phyloP scores from a whole-genome alignment of 768 basidiomycete genomes.

The Mycena crocata region DNA sequence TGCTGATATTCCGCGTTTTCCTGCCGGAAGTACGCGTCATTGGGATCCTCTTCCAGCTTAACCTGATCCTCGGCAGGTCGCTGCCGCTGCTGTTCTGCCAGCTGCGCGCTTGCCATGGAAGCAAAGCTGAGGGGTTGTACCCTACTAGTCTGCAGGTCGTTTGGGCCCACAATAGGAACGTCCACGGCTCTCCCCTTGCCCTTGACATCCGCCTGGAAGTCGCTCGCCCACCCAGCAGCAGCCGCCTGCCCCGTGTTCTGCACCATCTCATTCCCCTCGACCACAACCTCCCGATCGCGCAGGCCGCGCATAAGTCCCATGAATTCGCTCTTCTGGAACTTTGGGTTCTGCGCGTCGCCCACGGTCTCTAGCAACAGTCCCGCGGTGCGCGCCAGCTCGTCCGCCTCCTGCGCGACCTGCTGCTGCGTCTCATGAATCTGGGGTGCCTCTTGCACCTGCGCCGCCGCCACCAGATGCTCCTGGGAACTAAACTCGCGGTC shows the following conservation, averaged over 20 bases:
- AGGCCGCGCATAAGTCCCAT: constrained; percentile 88
- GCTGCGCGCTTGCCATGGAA: neutral
- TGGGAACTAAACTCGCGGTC: constrained; percentile 74
- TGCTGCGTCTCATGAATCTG: constrained; percentile 41
- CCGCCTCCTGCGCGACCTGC: constrained; percentile 54
- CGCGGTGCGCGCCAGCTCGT: constrained; percentile 86
- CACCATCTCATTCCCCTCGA: constrained; percentile 85
- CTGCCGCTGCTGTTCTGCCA: constrained; percentile 13
- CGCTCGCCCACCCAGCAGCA: constrained; percentile 29
- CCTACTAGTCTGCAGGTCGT: neutral
- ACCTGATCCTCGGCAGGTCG: neutral
- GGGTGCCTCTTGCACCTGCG: constrained; percentile 32
- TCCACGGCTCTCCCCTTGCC: constrained; percentile 65
- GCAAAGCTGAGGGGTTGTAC: constrained; percentile 13
- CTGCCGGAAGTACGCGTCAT: constrained; percentile 76
- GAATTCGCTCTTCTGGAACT: constrained; percentile 88
- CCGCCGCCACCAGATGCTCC: constrained; percentile 51
- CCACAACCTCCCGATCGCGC: constrained; percentile 80
- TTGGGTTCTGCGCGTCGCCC: constrained; percentile 79
- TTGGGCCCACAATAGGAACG: neutral
- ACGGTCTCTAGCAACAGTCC: constrained; percentile 83
- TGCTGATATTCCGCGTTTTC: constrained; percentile 75
- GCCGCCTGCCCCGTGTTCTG: constrained; percentile 54
- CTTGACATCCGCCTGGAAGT: constrained; percentile 58
- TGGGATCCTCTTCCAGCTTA: constrained; percentile 53